phyloP scores from a whole-genome alignment of 2,329 filamentous ascomycete species.

The Blumeriella jaapii region DNA sequence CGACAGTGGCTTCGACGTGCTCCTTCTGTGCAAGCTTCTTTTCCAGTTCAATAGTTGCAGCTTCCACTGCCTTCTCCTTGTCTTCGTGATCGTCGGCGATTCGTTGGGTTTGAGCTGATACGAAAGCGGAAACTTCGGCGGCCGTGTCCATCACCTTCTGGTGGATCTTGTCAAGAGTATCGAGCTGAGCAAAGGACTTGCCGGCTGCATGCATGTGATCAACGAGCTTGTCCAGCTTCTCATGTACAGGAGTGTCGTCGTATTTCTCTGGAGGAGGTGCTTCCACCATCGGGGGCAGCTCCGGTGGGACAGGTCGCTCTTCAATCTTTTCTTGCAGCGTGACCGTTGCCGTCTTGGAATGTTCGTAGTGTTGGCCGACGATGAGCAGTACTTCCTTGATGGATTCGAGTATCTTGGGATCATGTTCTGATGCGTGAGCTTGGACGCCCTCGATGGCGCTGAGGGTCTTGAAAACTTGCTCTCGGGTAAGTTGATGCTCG shows the following conservation, averaged over 20 bases:
- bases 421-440: conserved; percentile 66
- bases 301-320: conserved; percentile 38
- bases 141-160: conserved; percentile 77
- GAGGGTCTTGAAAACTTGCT: conserved; percentile 66
- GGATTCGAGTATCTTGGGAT: conserved; percentile 78
- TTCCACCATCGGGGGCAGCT: conserved; percentile 45
- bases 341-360: conserved; percentile 57
- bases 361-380: conserved; percentile 79
- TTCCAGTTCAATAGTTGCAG: conserved; percentile 71
- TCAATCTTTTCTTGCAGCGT: conserved; percentile 47
- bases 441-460: conserved; percentile 65
- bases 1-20: conserved; percentile 41
- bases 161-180: conserved; percentile 80
- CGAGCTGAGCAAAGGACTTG: conserved; percentile 63
- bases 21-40: conserved; percentile 58
- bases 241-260: conserved; percentile 48
- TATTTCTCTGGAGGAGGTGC: conserved; percentile 41
- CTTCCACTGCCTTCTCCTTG: conserved; percentile 67
- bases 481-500: conserved; percentile 73
- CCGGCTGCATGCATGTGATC: conserved; percentile 53
- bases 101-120: conserved; percentile 63
- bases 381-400: conserved; percentile 77
- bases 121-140: conserved; percentile 71
- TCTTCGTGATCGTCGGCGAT: conserved; percentile 69
- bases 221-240: conserved; percentile 46